Percentiles rank a stretch among this genome's conserved stretches.
Evolutionary conservation across 805 yeast species (phyloP).

Genomic region (Zygoascus biomembranicola): DNA sequence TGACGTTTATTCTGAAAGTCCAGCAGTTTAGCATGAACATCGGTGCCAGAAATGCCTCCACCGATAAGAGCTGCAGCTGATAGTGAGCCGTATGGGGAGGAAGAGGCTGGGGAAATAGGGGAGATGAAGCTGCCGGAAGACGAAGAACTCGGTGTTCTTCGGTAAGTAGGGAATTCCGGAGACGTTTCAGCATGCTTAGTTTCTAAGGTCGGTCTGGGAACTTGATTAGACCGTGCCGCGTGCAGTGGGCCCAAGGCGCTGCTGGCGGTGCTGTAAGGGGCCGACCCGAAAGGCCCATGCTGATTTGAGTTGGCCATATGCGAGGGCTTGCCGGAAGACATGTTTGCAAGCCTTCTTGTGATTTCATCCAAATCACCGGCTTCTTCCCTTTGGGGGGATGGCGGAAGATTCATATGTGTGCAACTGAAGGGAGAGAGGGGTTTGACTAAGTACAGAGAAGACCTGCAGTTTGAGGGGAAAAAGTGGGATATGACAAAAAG

Average conservation of each 20-base stretch:
- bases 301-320: background rate
- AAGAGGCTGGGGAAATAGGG: background rate
- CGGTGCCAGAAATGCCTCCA: slow-evolving; percentile 32
- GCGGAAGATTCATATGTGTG: background rate
- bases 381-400: background rate
- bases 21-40: slow-evolving; percentile 75
- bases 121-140: background rate
- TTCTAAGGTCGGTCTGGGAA: background rate
- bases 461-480: too few relatives aligned
- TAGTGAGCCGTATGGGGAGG: background rate
- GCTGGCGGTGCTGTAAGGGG: background rate
- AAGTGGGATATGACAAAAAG: too few relatives aligned
- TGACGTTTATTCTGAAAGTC: slow-evolving; percentile 78
- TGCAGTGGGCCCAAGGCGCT: background rate
- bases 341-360: background rate
- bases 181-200: background rate
- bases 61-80: slow-evolving; percentile 8
- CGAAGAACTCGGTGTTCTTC: background rate
- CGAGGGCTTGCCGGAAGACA: background rate
- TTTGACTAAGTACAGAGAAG: too few relatives aligned
- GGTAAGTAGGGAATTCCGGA: background rate
- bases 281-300: background rate
- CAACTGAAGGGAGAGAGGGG: too few relatives aligned
- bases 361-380: background rate
- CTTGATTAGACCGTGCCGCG: background rate